A percentile compares a stretch with the other conserved stretches of the same genome.
Evolutionary conservation across 768 basidiomycete genomes (phyloP).

Genomic region (Sarcodon aspratus): DNA sequence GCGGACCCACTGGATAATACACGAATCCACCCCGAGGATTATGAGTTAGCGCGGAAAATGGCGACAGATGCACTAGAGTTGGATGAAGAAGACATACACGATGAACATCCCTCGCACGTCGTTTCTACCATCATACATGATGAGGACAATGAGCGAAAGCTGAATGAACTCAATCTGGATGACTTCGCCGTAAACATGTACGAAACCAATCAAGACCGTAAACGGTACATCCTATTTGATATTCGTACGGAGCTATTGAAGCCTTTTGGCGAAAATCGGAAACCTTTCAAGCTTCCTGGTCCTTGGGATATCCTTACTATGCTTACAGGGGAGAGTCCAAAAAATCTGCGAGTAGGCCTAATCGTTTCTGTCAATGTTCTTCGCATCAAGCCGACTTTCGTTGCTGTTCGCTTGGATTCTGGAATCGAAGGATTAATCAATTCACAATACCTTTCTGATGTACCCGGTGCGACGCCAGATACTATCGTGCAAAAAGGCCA

Average conservation of each 20-base stretch:
- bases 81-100: constrained; percentile 95
- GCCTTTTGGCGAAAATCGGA: constrained; percentile 72
- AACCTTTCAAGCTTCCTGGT: constrained; percentile 47
- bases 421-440: constrained; percentile 81
- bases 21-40: constrained; percentile 95
- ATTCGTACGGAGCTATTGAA: constrained; percentile 78
- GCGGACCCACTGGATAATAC: constrained; percentile 91
- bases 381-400: constrained; percentile 34
- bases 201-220: constrained; percentile 72
- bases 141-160: constrained; percentile 62
- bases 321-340: constrained; percentile 85
- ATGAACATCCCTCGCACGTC: constrained; percentile 84
- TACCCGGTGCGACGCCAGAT: constrained; percentile 18
- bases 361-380: constrained; percentile 69
- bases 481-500: constrained; percentile 47
- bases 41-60: constrained; percentile 97
- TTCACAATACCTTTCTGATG: constrained; percentile 44
- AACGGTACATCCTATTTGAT: constrained; percentile 80
- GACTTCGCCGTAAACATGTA: constrained; percentile 92
- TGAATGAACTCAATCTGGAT: constrained; percentile 86
- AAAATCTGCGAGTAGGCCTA: constrained; percentile 67
- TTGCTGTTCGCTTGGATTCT: constrained; percentile 77
- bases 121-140: constrained; percentile 83
- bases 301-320: constrained; percentile 85
- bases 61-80: constrained; percentile 92